Base-by-base conservation (phyloP, 495 filamentous ascomycete species). In the Xylona heveae region DNA sequence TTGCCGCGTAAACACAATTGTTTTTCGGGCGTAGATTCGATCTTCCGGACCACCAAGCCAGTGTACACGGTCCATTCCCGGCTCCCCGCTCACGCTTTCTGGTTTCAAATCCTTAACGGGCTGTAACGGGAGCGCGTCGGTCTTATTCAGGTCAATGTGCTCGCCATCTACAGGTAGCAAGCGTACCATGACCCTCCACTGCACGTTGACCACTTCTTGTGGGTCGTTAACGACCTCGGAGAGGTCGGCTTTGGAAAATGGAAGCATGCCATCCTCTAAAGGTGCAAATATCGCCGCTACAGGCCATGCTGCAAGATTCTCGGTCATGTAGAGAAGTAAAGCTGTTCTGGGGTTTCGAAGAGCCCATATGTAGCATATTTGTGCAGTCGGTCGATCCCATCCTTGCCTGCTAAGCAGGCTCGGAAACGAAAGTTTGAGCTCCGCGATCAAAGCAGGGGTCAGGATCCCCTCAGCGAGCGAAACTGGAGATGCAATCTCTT, bases 281-380 rank as follows among this genome's bases (percentile, higher is more conserved):
- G 32, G 32, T 3, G 32, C 20, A 13, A 35, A 35, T 4, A 35
- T 35, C 20, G 32, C 32, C 9, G 32, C 32, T 17, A 35, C 21
- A 14, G 32, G 32, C 32, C 32, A 35, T 4, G 32, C 32, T 13
- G 21, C 18, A 3, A 35, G 20, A 24, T 35, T 35, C 5, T 15
- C 3, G 4, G 32, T 35, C 32, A 35, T 35, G 24, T 35, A 35
- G 14, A 35, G 32, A 3, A 23, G 19, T 15, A 35, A 12, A 17
- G 32, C 32, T 9, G 32, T 35, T 12, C 32, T 19, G 7, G 32
- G 32, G 12, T 35, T 35, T 23, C 27, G 24, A 15, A 35, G 21
- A 5, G 32, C 19, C 32, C 32, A 35, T 15, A 35, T 35, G 23
- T 35, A 35, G 32, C 32, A 35, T 17, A 35, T 35, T 13, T 35